phyloP scores from a whole-genome alignment of 2,329 filamentous ascomycete genomes.

The Talaromyces pinophilus region DNA sequence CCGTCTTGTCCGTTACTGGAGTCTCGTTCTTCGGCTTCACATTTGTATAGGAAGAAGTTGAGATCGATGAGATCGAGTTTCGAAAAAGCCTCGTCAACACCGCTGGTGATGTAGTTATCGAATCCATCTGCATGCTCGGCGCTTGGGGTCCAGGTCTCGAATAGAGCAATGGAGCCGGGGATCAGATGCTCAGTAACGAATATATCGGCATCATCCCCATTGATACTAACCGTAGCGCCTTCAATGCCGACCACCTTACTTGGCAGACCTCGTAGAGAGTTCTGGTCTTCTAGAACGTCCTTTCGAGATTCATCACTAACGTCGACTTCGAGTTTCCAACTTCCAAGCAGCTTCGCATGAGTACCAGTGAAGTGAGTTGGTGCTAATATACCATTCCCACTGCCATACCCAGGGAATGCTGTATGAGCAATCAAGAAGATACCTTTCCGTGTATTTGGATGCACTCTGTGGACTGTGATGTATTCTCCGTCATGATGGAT shows the following conservation, averaged over 20 bases:
- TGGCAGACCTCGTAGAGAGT: constrained; percentile 76
- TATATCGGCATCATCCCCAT: constrained; percentile 74
- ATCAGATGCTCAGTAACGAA: constrained; percentile 80
- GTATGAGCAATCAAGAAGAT: constrained; percentile 97
- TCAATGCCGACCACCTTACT: constrained; percentile 74
- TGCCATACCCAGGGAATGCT: constrained; percentile 87
- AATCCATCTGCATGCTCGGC: constrained; percentile 81
- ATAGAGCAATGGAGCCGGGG: constrained; percentile 89
- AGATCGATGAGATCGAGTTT: constrained; percentile 76
- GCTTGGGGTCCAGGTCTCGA: constrained; percentile 92
- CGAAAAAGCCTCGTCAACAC: constrained; percentile 74
- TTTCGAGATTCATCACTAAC: constrained; percentile 68
- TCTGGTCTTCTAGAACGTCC: constrained; percentile 66
- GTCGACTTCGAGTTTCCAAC: constrained; percentile 91
- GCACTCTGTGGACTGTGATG: constrained; percentile 92
- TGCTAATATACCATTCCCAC: constrained; percentile 76
- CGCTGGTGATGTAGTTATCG: constrained; percentile 82
- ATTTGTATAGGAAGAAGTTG: constrained; percentile 89
- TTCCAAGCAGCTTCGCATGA: constrained; percentile 79
- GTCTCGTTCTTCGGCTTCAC: constrained; percentile 84
- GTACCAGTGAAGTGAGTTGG: constrained; percentile 81
- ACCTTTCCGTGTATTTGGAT: constrained; percentile 87
- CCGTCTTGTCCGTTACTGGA: constrained; percentile 78
- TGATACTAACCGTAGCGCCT: constrained; percentile 71
- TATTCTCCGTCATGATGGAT: constrained; percentile 97